Evolutionary conservation across 495 filamentous ascomycete genomes (phyloP).

Genomic region (Glarea lozoyensis): DNA sequence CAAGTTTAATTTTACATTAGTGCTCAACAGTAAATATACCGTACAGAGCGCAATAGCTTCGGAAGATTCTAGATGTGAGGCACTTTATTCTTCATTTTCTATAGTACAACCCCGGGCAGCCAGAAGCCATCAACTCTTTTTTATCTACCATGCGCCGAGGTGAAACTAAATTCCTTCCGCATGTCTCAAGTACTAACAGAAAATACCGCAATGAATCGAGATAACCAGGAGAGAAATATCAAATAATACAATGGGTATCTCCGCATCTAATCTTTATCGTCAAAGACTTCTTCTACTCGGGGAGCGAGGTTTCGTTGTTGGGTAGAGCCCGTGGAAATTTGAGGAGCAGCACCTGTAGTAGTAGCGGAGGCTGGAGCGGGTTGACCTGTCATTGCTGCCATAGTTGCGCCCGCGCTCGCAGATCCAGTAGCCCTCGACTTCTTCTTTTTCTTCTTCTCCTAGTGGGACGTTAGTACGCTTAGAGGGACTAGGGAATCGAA

Average conservation of each 20-base stretch:
- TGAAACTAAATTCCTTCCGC: too few species aligned
- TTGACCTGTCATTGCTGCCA: constrained; percentile 40
- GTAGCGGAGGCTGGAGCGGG: constrained; percentile 48
- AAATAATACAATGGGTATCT: not conserved
- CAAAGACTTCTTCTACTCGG: constrained; percentile 57
- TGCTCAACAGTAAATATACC: too few species aligned
- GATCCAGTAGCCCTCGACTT: constrained; percentile 29
- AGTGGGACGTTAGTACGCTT: constrained; percentile 23
- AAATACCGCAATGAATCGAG: too few species aligned
- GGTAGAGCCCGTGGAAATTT: constrained; percentile 34
- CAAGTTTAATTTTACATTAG: too few species aligned
- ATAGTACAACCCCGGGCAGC: too few species aligned
- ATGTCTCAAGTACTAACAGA: too few species aligned
- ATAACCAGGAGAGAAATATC: not conserved
- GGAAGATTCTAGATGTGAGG: too few species aligned
- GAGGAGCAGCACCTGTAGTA: constrained; percentile 46
- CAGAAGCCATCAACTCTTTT: too few species aligned
- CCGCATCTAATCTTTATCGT: constrained; percentile 36
- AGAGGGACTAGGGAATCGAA: constrained; percentile 1
- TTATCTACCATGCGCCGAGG: too few species aligned
- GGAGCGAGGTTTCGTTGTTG: constrained; percentile 47
- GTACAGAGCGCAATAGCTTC: too few species aligned
- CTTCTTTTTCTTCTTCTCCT: constrained; percentile 55
- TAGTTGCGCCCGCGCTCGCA: constrained; percentile 31
- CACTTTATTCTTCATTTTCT: too few species aligned